These are phyloP conservation scores for Endoconidiophora laricicola DNA, from an alignment of 2,329 filamentous ascomycete genomes.

Conservation along the genomic window DNA sequence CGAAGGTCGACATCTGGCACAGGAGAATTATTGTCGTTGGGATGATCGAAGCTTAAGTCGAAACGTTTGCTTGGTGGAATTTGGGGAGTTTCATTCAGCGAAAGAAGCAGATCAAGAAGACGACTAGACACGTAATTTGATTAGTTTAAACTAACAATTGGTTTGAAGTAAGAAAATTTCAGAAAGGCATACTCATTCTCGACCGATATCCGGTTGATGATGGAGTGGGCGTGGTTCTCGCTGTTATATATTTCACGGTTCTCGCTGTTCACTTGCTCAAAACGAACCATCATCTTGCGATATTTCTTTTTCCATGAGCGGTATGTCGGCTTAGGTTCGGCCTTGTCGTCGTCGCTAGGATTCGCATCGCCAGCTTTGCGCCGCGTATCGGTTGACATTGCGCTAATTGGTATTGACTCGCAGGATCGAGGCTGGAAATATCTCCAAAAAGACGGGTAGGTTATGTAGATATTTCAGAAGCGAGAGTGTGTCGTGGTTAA, in stretches of 20 bases:
- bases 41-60: slow-evolving; percentile 42
- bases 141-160: slow-evolving; percentile 10
- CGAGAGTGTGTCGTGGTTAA: background rate
- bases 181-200: slow-evolving; percentile 65
- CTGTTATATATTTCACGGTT: slow-evolving; percentile 69
- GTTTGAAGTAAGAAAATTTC: background rate
- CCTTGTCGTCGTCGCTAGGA: slow-evolving; percentile 18
- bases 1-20: slow-evolving; percentile 20
- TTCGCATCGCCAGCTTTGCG: slow-evolving; percentile 10
- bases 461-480: too few species aligned
- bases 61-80: slow-evolving; percentile 60
- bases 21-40: slow-evolving; percentile 24
- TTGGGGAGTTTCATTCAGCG: slow-evolving; percentile 72
- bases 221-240: slow-evolving; percentile 64
- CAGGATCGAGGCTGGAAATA: background rate
- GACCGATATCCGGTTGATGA: slow-evolving; percentile 68
- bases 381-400: slow-evolving; percentile 11
- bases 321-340: slow-evolving; percentile 35
- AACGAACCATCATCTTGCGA: slow-evolving; percentile 68
- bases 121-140: slow-evolving; percentile 38
- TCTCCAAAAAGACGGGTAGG: too few species aligned
- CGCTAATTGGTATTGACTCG: background rate
- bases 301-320: slow-evolving; percentile 86
- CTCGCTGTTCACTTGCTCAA: slow-evolving; percentile 61
- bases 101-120: slow-evolving; percentile 71